Evolutionary conservation across 2,329 filamentous ascomycete genomes (phyloP).

Genomic region (Colletotrichum sp.): DNA sequence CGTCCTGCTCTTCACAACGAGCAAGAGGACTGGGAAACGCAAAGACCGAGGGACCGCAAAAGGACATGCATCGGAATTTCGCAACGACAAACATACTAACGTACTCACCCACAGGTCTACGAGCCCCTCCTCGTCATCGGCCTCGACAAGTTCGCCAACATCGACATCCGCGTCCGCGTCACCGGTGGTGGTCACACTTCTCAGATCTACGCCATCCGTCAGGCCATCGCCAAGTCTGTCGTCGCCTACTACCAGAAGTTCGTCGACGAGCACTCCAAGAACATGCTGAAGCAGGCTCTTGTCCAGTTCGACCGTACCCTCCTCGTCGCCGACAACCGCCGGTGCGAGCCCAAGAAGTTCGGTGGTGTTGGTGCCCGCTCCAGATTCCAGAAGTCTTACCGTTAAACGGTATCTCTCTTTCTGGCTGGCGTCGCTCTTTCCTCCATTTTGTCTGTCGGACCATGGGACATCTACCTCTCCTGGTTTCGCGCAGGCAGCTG

Average conservation of each 20-base stretch:
- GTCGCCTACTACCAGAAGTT: conserved; percentile 98
- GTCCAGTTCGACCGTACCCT: conserved; percentile 96
- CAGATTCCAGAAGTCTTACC: conserved; percentile 99
- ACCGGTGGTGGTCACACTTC: conserved; percentile 97
- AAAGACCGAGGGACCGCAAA: background rate
- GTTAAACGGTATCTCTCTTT: conserved; percentile 64
- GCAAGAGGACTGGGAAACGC: background rate
- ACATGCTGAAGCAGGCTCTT: conserved; percentile 96
- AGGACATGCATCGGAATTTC: background rate
- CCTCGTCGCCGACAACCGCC: conserved; percentile 98
- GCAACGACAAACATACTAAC: background rate
- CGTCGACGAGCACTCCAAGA: conserved; percentile 99
- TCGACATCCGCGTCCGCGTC: conserved; percentile 98
- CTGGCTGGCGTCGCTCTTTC: conserved; percentile 2
- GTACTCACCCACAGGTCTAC: conserved; percentile 75
- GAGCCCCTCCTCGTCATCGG: conserved; percentile 97
- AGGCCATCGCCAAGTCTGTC: conserved; percentile 98
- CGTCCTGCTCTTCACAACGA: background rate
- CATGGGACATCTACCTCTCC: background rate
- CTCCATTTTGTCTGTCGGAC: background rate
- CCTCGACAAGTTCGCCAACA: conserved; percentile 93
- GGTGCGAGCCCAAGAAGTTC: conserved; percentile 99
- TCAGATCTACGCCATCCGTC: conserved; percentile 97
- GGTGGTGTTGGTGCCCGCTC: conserved; percentile 92
- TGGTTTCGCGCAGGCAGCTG: background rate